Conservation (phyloP, 768 basidiomycete genomes). For the Solioccasus polychromus region DNA sequence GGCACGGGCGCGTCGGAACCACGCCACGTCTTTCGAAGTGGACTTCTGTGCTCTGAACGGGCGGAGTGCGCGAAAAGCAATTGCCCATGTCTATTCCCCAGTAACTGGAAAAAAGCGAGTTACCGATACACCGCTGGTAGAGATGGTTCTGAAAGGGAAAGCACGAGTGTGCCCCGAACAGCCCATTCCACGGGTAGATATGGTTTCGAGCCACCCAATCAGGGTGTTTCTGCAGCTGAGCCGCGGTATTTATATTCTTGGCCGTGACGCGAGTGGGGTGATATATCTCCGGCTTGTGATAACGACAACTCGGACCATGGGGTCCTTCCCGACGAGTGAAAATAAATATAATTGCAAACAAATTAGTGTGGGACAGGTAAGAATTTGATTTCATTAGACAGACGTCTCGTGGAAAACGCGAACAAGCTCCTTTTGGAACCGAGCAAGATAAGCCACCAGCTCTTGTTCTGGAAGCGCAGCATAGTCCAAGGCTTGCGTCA, state of each 20-base stretch:
- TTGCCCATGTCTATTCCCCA: constrained; percentile 23
- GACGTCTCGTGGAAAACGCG: constrained; percentile 37
- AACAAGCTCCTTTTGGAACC: constrained; percentile 70
- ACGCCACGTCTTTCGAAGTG: constrained; percentile 2
- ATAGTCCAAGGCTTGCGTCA: constrained; percentile 68
- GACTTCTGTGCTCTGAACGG: neutral
- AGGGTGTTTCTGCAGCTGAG: constrained; percentile 2
- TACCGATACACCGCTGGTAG: neutral
- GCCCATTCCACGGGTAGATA: constrained; percentile 18
- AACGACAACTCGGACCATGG: neutral
- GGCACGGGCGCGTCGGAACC: constrained; percentile 6
- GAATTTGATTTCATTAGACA: constrained; percentile 8
- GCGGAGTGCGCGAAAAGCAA: constrained; percentile 16
- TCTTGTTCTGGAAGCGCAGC: constrained; percentile 74
- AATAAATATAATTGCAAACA: constrained; percentile 8
- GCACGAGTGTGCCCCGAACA: neutral
- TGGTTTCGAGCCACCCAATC: constrained; percentile 10
- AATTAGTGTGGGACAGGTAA: neutral
- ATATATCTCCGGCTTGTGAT: too few relatives aligned
- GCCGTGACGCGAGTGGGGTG: too few relatives aligned
- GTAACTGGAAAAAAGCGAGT: constrained; percentile 3
- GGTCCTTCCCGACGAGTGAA: neutral
- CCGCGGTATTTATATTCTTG: constrained; percentile 2
- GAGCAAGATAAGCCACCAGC: constrained; percentile 58
- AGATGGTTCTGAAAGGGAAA: constrained; percentile 1